A percentile compares a stretch with the other conserved stretches of the same genome.
Evolutionary conservation across 768 basidiomycete genomes (phyloP).

Genomic region (Inosperma sp.): DNA sequence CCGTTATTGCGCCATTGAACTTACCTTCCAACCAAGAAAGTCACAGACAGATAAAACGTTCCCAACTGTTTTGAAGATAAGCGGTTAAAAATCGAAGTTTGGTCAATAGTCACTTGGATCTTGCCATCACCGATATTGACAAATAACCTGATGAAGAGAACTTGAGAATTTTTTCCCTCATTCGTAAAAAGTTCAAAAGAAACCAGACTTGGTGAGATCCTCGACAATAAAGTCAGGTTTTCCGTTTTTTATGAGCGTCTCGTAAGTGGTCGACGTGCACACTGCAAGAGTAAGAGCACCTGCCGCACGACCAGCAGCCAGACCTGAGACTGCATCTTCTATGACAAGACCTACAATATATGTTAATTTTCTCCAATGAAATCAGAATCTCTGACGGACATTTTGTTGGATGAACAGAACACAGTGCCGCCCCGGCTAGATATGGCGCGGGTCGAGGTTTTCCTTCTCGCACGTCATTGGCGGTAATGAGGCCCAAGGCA

Average conservation of each 20-base stretch:
- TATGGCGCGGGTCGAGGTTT: slow-evolving; percentile 93
- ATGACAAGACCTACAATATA: slow-evolving; percentile 65
- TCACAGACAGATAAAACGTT: not conserved
- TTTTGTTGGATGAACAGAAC: slow-evolving; percentile 50
- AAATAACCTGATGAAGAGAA: slow-evolving; percentile 35
- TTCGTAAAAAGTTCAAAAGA: not conserved
- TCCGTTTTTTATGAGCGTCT: slow-evolving; percentile 48
- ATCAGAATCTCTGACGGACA: slow-evolving; percentile 38
- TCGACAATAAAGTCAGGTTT: slow-evolving; percentile 62
- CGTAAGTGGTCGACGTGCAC: slow-evolving; percentile 70
- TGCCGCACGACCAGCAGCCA: slow-evolving; percentile 69
- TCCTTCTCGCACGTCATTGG: slow-evolving; percentile 63
- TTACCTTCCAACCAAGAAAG: not conserved
- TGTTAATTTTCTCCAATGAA: not conserved
- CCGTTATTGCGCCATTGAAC: no score
- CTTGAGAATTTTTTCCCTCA: not conserved
- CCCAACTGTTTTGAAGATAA: not conserved
- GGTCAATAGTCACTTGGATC: slow-evolving; percentile 43
- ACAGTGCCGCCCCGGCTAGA: slow-evolving; percentile 62
- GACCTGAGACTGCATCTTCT: slow-evolving; percentile 85
- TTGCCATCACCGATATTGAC: slow-evolving; percentile 41
- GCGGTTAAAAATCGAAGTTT: not conserved
- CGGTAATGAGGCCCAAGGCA: slow-evolving; percentile 60
- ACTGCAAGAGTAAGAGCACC: slow-evolving; percentile 77
- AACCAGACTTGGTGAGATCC: slow-evolving; percentile 59